Evolutionary conservation across 148 eudicot genomes (phyloP).

Genomic region (Limonium bicolor): DNA sequence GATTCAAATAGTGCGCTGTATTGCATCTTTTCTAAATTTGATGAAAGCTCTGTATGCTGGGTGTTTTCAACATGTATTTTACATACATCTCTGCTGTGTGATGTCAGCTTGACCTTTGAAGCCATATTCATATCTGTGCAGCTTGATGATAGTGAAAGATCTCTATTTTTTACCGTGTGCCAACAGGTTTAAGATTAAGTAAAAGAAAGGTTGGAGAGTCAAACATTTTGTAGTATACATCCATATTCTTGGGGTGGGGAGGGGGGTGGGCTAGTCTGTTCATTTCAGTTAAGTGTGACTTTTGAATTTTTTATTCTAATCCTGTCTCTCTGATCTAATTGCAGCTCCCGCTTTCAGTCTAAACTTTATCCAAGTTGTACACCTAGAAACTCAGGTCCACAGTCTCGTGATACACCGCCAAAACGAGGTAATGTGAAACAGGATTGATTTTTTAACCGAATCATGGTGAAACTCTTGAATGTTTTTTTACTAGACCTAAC

Average conservation of each 20-base stretch:
- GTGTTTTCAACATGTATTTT: too few species aligned
- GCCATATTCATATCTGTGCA: too few species aligned
- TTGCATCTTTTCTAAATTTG: too few species aligned
- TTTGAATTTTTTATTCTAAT: background rate
- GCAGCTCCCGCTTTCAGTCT: constrained; percentile 48
- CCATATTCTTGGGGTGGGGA: too few species aligned
- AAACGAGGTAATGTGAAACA: constrained; percentile 50
- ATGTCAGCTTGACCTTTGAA: too few species aligned
- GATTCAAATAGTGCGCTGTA: too few species aligned
- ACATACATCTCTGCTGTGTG: too few species aligned
- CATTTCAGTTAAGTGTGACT: background rate
- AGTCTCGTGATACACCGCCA: constrained; percentile 95
- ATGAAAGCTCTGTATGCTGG: too few species aligned
- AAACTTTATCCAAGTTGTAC: constrained; percentile 68
- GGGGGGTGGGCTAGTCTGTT: background rate
- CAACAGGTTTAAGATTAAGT: too few species aligned
- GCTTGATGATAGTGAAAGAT: too few species aligned
- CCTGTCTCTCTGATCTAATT: constrained; percentile 1
- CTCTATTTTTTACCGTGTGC: background rate
- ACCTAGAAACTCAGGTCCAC: constrained; percentile 71
- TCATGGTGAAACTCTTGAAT: background rate
- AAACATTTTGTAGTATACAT: too few species aligned
- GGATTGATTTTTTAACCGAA: background rate
- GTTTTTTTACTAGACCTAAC: background rate
- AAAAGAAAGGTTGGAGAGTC: too few species aligned